Base-by-base conservation (phyloP, 179 eudicot species). In the Carnegiea gigantea region DNA sequence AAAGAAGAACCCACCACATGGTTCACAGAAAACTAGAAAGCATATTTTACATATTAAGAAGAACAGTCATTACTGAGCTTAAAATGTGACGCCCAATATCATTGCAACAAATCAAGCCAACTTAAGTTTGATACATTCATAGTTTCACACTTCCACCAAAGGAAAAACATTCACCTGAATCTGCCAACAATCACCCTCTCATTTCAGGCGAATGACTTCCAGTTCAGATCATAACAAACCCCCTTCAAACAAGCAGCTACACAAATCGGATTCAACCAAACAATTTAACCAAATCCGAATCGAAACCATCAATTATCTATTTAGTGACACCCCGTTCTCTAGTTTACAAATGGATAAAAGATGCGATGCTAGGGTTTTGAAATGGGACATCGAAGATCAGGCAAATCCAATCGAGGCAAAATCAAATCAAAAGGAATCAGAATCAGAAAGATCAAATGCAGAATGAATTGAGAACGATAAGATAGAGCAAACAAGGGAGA, bases 361-460 rank as follows among this genome's bases (percentile, higher is more conserved):
- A 12, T 5, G n/a, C 68, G 30, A n/a, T 23, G 6, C 48, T 78
- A 78, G 80, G 80, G 80, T 67, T 76, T 76, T 7, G 46, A 28
- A 26, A 70, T 12, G 59, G 9, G 65, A 64, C 7, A 68, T 57
- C 36, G 9, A 26, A 81, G 44, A 65, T 64, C 36, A 51, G 5
- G 9, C 60, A 67, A 30, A 78, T 48, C 11, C 5, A 70, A 70
- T 70, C n/a, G n/a, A 28, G 62, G 23, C 20, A 75, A 65, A 28
- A 73, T 21, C 26, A 24, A 40, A 40, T 40, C 44, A 5, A 40
- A 7, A 40, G 44, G 44, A 40, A 48, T 36, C 6, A 18, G 77
- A 73, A 81, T 51, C 9, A 6, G 24, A 81, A 80, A 72, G 79
- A 84, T 77, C 80, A 28, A 48, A 72, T 4, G 78, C 51, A 53